phyloP scores from a whole-genome alignment of 106 monocot species.

The Phalaenopsis aphrodite region DNA sequence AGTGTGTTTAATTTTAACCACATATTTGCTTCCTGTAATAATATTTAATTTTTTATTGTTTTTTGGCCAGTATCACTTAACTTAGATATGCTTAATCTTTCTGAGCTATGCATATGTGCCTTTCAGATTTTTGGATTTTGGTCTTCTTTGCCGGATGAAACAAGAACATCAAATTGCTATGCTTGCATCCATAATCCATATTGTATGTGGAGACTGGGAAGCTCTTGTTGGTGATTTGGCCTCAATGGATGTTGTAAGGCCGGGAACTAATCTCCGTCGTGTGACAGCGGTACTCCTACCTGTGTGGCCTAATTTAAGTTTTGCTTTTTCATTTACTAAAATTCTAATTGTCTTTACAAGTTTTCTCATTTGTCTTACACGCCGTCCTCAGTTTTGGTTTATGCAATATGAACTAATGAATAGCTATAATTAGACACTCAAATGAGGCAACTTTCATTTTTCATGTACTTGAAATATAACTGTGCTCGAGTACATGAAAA shows the following conservation, averaged over 20 bases:
- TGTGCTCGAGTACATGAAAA: background rate
- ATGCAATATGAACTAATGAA: background rate
- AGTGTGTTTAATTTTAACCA: too few relatives aligned
- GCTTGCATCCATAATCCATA: slow-evolving; percentile 87
- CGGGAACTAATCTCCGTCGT: slow-evolving; percentile 48
- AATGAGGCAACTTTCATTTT: background rate
- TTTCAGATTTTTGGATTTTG: slow-evolving; percentile 95
- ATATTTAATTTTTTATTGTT: too few relatives aligned
- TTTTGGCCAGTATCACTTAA: background rate
- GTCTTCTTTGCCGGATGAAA: slow-evolving; percentile 91
- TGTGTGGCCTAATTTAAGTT: background rate
- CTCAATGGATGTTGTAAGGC: slow-evolving; percentile 76
- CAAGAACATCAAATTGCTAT: slow-evolving; percentile 85
- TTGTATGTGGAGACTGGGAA: slow-evolving; percentile 82
- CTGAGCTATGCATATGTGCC: background rate
- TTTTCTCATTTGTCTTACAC: background rate
- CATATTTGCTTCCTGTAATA: too few relatives aligned
- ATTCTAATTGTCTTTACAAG: background rate
- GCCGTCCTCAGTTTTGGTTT: background rate
- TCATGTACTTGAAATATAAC: background rate
- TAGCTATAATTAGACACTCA: background rate
- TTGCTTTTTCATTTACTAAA: background rate
- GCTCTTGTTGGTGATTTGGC: slow-evolving; percentile 73
- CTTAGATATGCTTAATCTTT: background rate
- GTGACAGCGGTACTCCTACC: slow-evolving; percentile 57